Percentiles rank a stretch among this genome's conserved stretches.
These are phyloP conservation scores for Suhomyces panamericanus DNA, from an alignment of 1,139 yeast genomes.

Conservation along the genomic window DNA sequence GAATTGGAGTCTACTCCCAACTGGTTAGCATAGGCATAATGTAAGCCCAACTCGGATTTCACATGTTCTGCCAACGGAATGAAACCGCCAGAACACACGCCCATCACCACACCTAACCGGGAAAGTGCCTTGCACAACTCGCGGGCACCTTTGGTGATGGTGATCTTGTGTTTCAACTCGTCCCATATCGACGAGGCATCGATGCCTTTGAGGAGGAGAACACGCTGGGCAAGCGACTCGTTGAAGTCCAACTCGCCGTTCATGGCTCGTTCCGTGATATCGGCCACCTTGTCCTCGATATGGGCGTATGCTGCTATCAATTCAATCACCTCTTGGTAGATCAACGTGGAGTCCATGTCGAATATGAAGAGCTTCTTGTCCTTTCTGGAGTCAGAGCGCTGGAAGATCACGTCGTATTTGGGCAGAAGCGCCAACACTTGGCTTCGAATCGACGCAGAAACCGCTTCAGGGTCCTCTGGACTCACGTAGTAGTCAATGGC, in stretches of 20 bases:
- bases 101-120: constrained; percentile 64
- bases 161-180: constrained; percentile 66
- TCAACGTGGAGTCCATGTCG: constrained; percentile 97
- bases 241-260: constrained; percentile 93
- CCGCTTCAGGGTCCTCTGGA: constrained; percentile 11
- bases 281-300: constrained; percentile 72
- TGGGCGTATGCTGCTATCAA: constrained; percentile 87
- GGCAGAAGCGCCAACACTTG: constrained; percentile 4
- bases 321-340: constrained; percentile 95
- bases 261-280: constrained; percentile 93
- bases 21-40: constrained; percentile 86
- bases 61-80: constrained; percentile 82
- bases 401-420: constrained; percentile 38
- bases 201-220: constrained; percentile 75
- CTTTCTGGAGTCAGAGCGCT: constrained; percentile 34
- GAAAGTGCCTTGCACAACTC: constrained; percentile 67
- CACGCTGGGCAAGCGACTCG: constrained; percentile 76
- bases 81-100: constrained; percentile 95
- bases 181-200: constrained; percentile 74
- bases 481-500: constrained; percentile 16
- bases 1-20: constrained; percentile 56
- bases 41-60: constrained; percentile 65
- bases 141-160: constrained; percentile 79
- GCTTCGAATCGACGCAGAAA: constrained; percentile 9
- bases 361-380: constrained; percentile 74